phyloP scores from a whole-genome alignment of 1,284 basidiomycete species.

The Marasmius tenuissimus region DNA sequence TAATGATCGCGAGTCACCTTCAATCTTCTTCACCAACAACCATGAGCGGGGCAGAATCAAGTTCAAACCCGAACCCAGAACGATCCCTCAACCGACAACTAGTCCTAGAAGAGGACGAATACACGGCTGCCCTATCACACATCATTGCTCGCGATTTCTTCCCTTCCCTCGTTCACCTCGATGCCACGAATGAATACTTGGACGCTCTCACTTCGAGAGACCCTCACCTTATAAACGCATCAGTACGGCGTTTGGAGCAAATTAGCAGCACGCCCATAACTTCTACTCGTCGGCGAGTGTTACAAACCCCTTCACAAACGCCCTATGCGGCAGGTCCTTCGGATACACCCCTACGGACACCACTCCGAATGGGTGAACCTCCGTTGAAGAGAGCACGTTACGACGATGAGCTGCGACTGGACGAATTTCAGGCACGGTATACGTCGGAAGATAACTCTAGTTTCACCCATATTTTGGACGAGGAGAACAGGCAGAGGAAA shows the following conservation, averaged over 20 bases:
- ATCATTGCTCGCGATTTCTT: constrained; percentile 99
- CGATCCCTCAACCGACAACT: constrained; percentile 71
- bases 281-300: constrained; percentile 32
- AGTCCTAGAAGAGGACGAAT: constrained; percentile 94
- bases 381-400: constrained; percentile 56
- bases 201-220: constrained; percentile 76
- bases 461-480: constrained; percentile 86
- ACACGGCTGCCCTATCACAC: constrained; percentile 86
- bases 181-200: constrained; percentile 84
- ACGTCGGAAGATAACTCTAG: constrained; percentile 96
- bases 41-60: constrained; percentile 14
- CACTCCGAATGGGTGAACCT: constrained; percentile 31
- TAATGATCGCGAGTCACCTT: neutral
- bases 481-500: constrained; percentile 80
- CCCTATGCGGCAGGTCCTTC: constrained; percentile 61
- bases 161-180: constrained; percentile 84
- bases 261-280: constrained; percentile 52
- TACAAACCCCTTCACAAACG: constrained; percentile 62
- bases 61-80: constrained; percentile 23
- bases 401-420: constrained; percentile 66
- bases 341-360: constrained; percentile 63
- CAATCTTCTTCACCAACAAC: constrained; percentile 6
- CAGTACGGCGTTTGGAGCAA: constrained; percentile 72
- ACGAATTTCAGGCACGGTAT: constrained; percentile 85
- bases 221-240: constrained; percentile 68